Evolutionary conservation across 371 early-diverging fungal genomes (phyloP).

Genomic region (Mucor irregularis): DNA sequence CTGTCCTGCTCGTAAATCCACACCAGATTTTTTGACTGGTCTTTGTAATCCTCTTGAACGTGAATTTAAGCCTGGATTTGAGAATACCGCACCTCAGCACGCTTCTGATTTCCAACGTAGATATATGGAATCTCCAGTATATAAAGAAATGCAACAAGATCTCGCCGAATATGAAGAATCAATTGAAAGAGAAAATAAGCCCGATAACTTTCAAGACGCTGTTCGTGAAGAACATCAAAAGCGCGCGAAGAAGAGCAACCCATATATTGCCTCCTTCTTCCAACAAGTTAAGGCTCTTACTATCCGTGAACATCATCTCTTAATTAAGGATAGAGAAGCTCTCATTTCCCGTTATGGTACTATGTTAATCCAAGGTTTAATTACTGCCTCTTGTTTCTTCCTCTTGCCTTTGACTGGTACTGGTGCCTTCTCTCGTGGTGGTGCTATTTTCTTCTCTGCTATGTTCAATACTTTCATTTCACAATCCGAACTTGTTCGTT

Average conservation of each 20-base stretch:
- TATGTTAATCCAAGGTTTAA: slow-evolving; percentile 61
- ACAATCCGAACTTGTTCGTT: slow-evolving; percentile 52
- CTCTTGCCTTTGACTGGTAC: slow-evolving; percentile 45
- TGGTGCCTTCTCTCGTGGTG: slow-evolving; percentile 76
- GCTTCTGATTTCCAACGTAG: slow-evolving; percentile 52
- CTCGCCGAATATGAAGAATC: slow-evolving; percentile 38
- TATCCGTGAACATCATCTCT: slow-evolving; percentile 62
- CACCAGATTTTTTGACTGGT: too few relatives aligned
- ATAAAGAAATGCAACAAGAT: slow-evolving; percentile 33
- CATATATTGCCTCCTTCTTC: slow-evolving; percentile 62
- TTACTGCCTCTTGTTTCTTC: slow-evolving; percentile 71
- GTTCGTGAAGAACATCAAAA: slow-evolving; percentile 57
- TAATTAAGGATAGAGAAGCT: slow-evolving; percentile 47
- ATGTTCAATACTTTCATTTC: slow-evolving; percentile 61
- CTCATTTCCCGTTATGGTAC: slow-evolving; percentile 60
- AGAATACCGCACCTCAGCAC: slow-evolving; percentile 45
- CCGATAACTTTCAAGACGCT: slow-evolving; percentile 50
- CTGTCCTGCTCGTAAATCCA: slow-evolving; percentile 71
- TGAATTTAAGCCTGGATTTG: slow-evolving; percentile 54
- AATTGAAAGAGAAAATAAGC: slow-evolving; percentile 32
- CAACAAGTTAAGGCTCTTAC: slow-evolving; percentile 65
- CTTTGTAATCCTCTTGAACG: slow-evolving; percentile 67
- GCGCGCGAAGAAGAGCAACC: slow-evolving; percentile 48
- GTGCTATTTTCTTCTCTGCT: slow-evolving; percentile 62
- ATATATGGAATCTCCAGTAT: slow-evolving; percentile 41